A percentile compares a stretch with the other conserved stretches of the same genome.
Evolutionary conservation across 345 rosid species (phyloP).

Genomic region (Citrus trifoliata): DNA sequence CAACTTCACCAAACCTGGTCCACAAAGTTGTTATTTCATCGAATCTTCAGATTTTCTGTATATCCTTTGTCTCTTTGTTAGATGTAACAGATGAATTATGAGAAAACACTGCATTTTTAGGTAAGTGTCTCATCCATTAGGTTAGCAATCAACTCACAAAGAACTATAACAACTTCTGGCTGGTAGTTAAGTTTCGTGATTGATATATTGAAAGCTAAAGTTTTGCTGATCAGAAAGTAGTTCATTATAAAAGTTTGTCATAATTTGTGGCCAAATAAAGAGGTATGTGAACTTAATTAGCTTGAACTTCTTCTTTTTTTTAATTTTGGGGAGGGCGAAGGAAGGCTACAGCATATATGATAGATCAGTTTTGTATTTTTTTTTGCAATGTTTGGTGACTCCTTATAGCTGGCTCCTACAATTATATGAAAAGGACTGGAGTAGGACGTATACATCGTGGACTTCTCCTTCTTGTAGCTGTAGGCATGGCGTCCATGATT

Average conservation of each 20-base stretch:
- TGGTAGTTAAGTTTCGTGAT: no score
- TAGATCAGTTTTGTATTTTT: not conserved
- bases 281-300: not conserved
- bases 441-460: not conserved
- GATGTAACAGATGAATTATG: not conserved
- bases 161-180: not conserved
- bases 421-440: slow-evolving; percentile 10
- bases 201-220: not conserved
- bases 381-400: slow-evolving; percentile 13
- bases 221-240: not conserved
- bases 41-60: not conserved
- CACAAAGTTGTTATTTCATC: not conserved
- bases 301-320: no score
- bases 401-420: slow-evolving; percentile 20
- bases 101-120: not conserved
- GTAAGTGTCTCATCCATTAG: slow-evolving; percentile 14
- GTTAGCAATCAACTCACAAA: not conserved
- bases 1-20: not conserved
- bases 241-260: not conserved
- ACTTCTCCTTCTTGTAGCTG: slow-evolving; percentile 10
- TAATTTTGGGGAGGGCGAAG: no score
- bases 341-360: no score
- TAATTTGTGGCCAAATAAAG: not conserved
- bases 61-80: not conserved
- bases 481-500: slow-evolving; percentile 24